Conservation (phyloP, 2,329 filamentous ascomycete species). For the Aspergillus sp. region DNA sequence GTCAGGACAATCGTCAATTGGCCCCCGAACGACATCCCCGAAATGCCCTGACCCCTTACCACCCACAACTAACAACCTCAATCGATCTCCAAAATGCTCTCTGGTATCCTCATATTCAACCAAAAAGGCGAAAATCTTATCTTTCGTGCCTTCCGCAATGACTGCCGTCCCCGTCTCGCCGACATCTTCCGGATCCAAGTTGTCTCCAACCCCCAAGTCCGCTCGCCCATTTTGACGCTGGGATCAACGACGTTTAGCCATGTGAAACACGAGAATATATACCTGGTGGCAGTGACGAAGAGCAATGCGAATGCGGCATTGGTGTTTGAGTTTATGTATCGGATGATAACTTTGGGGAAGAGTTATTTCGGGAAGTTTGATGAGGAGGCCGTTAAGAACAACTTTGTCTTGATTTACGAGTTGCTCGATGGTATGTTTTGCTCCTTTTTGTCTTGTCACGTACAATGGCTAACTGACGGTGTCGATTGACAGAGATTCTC, state of each 20-base stretch:
- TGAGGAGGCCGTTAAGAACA: conserved; percentile 99
- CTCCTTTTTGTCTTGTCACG: not conserved
- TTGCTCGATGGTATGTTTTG: conserved; percentile 68
- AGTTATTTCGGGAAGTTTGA: conserved; percentile 99
- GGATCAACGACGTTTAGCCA: conserved; percentile 98
- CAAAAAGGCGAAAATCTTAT: conserved; percentile 99
- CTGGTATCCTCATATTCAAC: conserved; percentile 96
- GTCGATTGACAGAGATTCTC: conserved; percentile 66
- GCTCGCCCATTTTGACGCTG: conserved; percentile 92
- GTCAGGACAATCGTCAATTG: too few relatives aligned
- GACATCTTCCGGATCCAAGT: conserved; percentile 99
- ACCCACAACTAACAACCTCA: not conserved
- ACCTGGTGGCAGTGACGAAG: conserved; percentile 93
- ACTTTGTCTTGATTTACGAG: conserved; percentile 98
- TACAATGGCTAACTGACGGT: not conserved
- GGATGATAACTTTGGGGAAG: conserved; percentile 79
- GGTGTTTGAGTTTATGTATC: conserved; percentile 96
- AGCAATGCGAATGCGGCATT: conserved; percentile 98
- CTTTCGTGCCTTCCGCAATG: conserved; percentile 96
- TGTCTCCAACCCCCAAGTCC: conserved; percentile 95
- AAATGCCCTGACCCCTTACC: not conserved
- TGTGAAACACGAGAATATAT: conserved; percentile 99
- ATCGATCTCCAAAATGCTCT: conserved; percentile 60
- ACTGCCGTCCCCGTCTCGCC: conserved; percentile 92
- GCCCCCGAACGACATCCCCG: too few relatives aligned